These are phyloP conservation scores for Xanthoceras sorbifolium DNA, from an alignment of 345 rosid species.

Conservation along the genomic window DNA sequence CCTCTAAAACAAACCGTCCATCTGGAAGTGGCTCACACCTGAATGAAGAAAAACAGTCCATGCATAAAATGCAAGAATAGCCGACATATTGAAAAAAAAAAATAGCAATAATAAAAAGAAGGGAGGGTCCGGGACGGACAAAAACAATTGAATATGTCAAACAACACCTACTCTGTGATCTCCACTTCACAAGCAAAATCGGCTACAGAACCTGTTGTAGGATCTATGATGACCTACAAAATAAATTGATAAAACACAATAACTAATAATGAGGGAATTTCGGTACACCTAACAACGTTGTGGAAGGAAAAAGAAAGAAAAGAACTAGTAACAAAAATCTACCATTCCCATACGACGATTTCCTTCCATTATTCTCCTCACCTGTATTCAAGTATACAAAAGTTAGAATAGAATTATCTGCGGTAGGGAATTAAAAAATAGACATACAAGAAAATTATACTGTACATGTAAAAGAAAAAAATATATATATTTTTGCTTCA, in stretches of 20 bases:
- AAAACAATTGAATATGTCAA: background rate
- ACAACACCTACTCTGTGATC: conserved; percentile 79
- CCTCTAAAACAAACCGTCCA: conserved; percentile 90
- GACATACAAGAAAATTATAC: background rate
- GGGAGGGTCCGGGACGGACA: too few species aligned
- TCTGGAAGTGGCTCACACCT: conserved; percentile 97
- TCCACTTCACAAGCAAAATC: conserved; percentile 98
- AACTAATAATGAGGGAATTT: conserved; percentile 12
- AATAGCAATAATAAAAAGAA: conserved; percentile 1
- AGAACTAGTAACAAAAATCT: conserved; percentile 15
- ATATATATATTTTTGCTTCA: background rate
- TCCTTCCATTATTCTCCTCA: conserved; percentile 98
- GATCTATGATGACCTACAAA: conserved; percentile 74
- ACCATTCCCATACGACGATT: conserved; percentile 99
- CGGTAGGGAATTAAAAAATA: background rate
- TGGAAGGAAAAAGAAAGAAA: conserved; percentile 21
- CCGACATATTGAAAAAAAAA: background rate
- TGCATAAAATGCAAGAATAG: background rate
- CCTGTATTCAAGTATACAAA: conserved; percentile 38
- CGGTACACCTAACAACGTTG: background rate
- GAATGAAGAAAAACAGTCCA: conserved; percentile 24
- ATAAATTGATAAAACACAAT: conserved; percentile 11
- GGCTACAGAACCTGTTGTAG: conserved; percentile 63
- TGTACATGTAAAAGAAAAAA: background rate
- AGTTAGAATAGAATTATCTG: background rate